These are phyloP conservation scores for Corynascus novoguineensis DNA, from an alignment of 495 filamentous ascomycete species.

Conservation along the genomic window DNA sequence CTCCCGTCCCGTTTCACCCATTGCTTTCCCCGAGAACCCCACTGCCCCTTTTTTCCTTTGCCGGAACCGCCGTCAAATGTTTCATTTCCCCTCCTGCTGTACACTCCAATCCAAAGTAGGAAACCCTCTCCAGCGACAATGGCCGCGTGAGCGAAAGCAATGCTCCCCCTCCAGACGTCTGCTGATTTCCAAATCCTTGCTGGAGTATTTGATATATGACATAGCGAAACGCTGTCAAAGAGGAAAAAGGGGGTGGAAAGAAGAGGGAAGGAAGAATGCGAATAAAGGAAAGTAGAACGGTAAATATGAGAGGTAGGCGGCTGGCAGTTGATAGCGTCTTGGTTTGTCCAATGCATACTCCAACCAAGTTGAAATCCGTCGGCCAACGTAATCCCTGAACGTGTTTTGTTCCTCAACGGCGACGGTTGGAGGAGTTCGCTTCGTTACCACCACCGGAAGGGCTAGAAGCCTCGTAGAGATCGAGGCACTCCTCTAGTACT, in stretches of 20 bases:
- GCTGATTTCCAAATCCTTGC: not conserved
- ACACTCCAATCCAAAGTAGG: slow-evolving; percentile 2
- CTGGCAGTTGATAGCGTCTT: not conserved
- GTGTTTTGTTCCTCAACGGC: slow-evolving; percentile 4
- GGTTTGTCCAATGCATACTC: no score
- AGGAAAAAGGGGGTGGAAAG: no score
- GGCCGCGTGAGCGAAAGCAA: not conserved
- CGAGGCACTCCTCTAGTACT: slow-evolving; percentile 65
- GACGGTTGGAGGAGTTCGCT: slow-evolving; percentile 15
- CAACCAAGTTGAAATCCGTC: not conserved
- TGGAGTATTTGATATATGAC: not conserved
- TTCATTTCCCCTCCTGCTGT: slow-evolving; percentile 6
- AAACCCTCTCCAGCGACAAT: not conserved
- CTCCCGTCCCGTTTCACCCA: not conserved
- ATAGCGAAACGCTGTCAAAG: not conserved
- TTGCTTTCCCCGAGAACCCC: not conserved
- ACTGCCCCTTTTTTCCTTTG: not conserved
- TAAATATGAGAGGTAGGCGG: no score
- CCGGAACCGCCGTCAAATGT: slow-evolving; percentile 3
- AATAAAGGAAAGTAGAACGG: not conserved
- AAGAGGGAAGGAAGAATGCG: not conserved
- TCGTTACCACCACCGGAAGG: slow-evolving; percentile 26
- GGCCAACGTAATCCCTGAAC: not conserved
- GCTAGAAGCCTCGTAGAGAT: slow-evolving; percentile 46
- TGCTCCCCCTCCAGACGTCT: not conserved